Evolutionary conservation across 306 rosid genomes (phyloP), one percentile per base, ranked within the genome.

Genomic region (Chamaecrista fasciculata): DNA sequence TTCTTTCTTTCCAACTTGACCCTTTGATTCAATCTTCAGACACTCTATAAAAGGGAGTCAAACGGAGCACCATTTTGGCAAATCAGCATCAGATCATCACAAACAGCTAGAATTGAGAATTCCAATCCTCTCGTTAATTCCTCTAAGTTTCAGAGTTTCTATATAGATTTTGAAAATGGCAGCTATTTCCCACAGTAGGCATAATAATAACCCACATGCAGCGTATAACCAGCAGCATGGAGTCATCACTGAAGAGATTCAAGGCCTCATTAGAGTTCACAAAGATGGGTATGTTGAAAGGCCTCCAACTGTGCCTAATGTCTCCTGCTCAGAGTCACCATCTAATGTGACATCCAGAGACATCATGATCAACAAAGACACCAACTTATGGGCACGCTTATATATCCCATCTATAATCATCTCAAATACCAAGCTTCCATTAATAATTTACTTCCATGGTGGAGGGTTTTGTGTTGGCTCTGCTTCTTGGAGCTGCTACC

Each of bases 401-500:
- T 88, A 88, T 40, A 77, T 81, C 23, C 82, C 91, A 6, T 15
- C 10, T 25, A 1, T 29, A 5, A 1, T 8, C 36, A 80, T 48
- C 71, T 70, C 25, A 40, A 68, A 68, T 4, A 9, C 68, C 46
- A 66, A 40, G 63, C 76, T 77, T 62, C 89, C 96, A 11, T 44
- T 88, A 79, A 66, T 93, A 51, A 79, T 93, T 58, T 93, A 88
- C 80, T 93, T 90, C 80, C 97, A 93, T 26, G 96, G 97, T 16
- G 96, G 97, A 19, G 98, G 98, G n/a, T 93, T 93, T 55, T 93
- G 98, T 58, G 83, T 90, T 55, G 98, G 97, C 49, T 93, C 96
- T 12, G 90, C 94, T 33, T 79, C 96, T 24, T 93, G 98, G 97
- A 83, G 82, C 53, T 88, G 97, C 73, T 93, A 90, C 84, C 93